Base-by-base conservation (phyloP, 2,329 filamentous ascomycete genomes). In the Gremmenia infestans region DNA sequence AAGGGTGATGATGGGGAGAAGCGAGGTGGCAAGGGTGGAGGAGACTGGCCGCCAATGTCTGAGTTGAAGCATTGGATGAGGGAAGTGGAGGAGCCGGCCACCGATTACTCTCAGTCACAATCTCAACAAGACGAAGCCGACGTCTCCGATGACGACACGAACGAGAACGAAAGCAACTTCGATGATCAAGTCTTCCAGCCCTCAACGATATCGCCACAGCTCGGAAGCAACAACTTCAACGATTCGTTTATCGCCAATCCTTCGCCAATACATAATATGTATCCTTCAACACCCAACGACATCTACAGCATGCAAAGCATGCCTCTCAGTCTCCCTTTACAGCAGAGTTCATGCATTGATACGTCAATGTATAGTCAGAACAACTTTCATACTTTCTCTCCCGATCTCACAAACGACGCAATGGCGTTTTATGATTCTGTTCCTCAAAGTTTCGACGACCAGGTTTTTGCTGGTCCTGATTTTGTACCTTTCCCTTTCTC, bases 31-130 rank as follows among this genome's bases (percentile, higher is more conserved):
- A 81, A 77, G 49, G 76, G 74, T 2, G 78, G 78, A 28, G 76
- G 76, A 8, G 73, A 79, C 61, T 78, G 75, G 76, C 79, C 80
- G 3, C 66, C 76, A 5, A 82, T 83, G 80, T 64, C 67, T 15
- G 76, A 80, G 54, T 72, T 83, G 58, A 81, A 81, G 72, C 71
- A 74, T 48, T 86, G 81, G 82, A 81, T 84, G 73, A 70, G 74
- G 9, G 77, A 81, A 65, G 72, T 80, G 32, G 69, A 67, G 23
- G 54, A 55, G 36, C 48, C 49, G 14, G 53, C 42, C 11, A 39
- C 28, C 35, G 48, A 55, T n/a, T 50, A 39, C 23, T 23, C 42
- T 9, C 19, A 32, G 9, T 28, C 53, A 5, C 14, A 43, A 14
- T 40, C 40, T 17, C 35, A 42, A 28, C 48, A 51, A 37, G 40